Evolutionary conservation across 495 filamentous ascomycete genomes (phyloP), one percentile per base, ranked within the genome.

Genomic region (Trichocladium uniseriatum): DNA sequence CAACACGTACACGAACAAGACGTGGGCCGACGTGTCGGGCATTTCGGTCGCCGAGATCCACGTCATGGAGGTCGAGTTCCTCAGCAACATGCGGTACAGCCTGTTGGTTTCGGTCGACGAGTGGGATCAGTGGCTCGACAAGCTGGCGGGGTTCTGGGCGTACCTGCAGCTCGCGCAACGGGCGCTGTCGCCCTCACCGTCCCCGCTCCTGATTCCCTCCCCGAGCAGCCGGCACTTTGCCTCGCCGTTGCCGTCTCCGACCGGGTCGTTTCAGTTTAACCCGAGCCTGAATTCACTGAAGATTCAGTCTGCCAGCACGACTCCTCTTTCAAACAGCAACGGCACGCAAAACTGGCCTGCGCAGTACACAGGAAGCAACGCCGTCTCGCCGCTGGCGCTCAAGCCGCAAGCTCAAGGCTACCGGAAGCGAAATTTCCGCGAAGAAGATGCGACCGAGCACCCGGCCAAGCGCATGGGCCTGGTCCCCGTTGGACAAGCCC

Each of bases 1-100:
- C 60, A 99, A 97, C 65, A 97, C 94, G 2, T 99, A 97, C 68
- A 97, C 94, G 44, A 99, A 99, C 73, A 95, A 97, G 73, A 97
- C 94, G 1, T 99, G 94, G 94, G 92, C 94, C 13, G 94, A 99
- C 57, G 94, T 99, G 37, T 96, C 94, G 20, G 84, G 87, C 15
- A 95, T 99, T 50, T 84, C 86, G 4, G 94, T 97, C 11, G 81
- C 81, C 45, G 94, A 99, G 67, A 94, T 99, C 36, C 94, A 99
- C 61, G 81, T 96, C 34, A 99, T 99, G 94, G 94, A 99, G 63
- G 94, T 99, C 0, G 94, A 99, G 65, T 99, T 99, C 59, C 74
- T 99, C 49, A 95, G 92, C 73, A 97, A 99, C 62, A 92, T 99
- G 80, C 81, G 89, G 58, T 99, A 99, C 63, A 88, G 84, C 53